Conservation (phyloP, 129 eudicot species). For the Escallonia rubra region DNA sequence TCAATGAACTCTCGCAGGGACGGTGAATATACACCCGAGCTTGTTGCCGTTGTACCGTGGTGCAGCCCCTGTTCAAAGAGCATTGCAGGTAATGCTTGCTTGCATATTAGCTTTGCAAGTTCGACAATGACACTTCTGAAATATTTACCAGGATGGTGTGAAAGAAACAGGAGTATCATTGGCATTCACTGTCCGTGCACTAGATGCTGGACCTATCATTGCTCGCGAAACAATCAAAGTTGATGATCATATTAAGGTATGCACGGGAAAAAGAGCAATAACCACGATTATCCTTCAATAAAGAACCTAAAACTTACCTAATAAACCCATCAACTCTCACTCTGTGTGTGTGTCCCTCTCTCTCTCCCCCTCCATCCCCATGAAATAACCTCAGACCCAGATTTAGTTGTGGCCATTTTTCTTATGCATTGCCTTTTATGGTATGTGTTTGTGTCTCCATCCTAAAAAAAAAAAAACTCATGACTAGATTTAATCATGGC, state of each 20-base stretch:
- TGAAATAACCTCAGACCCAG: too few species aligned
- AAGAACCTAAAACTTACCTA: too few species aligned
- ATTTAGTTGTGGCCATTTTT: too few species aligned
- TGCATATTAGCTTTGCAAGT: not conserved
- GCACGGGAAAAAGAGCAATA: not conserved
- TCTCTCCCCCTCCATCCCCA: not conserved
- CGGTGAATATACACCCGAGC: conserved; percentile 95
- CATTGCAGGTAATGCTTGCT: conserved; percentile 58
- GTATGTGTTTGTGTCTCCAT: too few species aligned
- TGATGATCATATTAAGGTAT: conserved; percentile 79
- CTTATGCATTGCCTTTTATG: too few species aligned
- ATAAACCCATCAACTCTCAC: not conserved
- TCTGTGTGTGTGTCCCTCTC: not conserved
- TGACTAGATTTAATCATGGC: too few species aligned
- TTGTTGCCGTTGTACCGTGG: conserved; percentile 92
- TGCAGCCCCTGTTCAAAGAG: conserved; percentile 99
- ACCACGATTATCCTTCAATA: too few species aligned
- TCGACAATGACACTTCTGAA: not conserved
- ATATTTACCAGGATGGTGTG: conserved; percentile 68
- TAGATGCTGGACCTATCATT: conserved; percentile 93
- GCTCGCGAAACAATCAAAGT: conserved; percentile 54
- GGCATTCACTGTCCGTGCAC: conserved; percentile 79
- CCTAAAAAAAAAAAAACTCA: too few species aligned
- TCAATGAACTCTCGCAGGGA: conserved; percentile 41
- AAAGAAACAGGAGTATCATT: conserved; percentile 91